phyloP scores from a whole-genome alignment of 108 stramenopile genomes.

The Stephanodiscus minutulus region DNA sequence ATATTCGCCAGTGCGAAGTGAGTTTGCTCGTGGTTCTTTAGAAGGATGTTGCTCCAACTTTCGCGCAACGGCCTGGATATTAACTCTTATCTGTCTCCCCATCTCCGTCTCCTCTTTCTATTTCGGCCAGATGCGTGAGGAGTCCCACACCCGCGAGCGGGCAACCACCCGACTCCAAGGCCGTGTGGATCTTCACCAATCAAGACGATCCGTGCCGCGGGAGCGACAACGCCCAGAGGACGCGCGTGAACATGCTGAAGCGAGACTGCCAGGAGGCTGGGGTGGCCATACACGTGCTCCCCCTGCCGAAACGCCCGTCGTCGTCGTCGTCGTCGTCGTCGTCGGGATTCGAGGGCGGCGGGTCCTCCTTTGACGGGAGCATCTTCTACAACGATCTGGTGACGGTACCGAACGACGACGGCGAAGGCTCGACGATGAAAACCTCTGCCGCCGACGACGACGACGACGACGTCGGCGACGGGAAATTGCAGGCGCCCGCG shows the following conservation, averaged over 20 bases:
- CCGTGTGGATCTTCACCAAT: slow-evolving; percentile 82
- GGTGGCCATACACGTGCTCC: slow-evolving; percentile 63
- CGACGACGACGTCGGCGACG: too few species aligned
- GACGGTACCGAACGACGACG: neutral
- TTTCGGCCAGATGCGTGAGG: slow-evolving; percentile 45
- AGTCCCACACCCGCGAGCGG: slow-evolving; percentile 36
- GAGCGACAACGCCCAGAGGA: slow-evolving; percentile 35
- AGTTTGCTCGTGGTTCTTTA: slow-evolving; percentile 16
- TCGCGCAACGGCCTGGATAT: neutral
- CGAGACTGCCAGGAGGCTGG: slow-evolving; percentile 58
- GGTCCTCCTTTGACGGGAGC: slow-evolving; percentile 3
- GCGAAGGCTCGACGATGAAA: neutral
- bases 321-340: too few species aligned
- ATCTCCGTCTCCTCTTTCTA: neutral
- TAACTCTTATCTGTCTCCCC: neutral
- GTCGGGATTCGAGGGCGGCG: neutral
- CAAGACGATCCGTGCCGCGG: slow-evolving; percentile 58
- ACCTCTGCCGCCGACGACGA: neutral
- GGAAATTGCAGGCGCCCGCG: slow-evolving; percentile 1
- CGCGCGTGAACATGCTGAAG: slow-evolving; percentile 42
- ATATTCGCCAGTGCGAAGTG: slow-evolving; percentile 59
- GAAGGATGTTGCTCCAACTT: too few species aligned
- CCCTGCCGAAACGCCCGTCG: slow-evolving; percentile 39
- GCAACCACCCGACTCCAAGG: slow-evolving; percentile 54
- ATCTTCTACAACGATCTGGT: slow-evolving; percentile 31